Percentiles rank a stretch among this genome's conserved stretches.
Evolutionary conservation across 148 eudicot species (phyloP).

Genomic region (Pouteria glomerata): DNA sequence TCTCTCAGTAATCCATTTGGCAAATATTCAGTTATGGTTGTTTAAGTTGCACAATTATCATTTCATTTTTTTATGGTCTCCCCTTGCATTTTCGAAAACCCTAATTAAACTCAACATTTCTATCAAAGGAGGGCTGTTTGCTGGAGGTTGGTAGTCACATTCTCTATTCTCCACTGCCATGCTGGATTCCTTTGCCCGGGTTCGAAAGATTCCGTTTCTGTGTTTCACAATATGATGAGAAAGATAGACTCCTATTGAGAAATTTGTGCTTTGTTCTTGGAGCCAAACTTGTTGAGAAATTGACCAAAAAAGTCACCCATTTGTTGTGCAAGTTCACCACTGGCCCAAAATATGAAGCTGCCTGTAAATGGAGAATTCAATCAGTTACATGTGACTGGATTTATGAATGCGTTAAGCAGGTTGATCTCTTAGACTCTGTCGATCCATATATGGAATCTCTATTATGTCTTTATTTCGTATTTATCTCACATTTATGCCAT

Average conservation of each 20-base stretch:
- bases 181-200: slow-evolving; percentile 82
- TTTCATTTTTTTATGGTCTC: background rate
- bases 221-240: slow-evolving; percentile 77
- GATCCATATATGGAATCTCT: background rate
- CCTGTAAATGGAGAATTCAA: slow-evolving; percentile 67
- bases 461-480: slow-evolving; percentile 5
- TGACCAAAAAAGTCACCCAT: slow-evolving; percentile 75
- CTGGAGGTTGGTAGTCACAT: slow-evolving; percentile 79
- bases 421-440: slow-evolving; percentile 15
- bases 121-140: slow-evolving; percentile 61
- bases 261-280: slow-evolving; percentile 89
- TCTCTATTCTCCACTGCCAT: slow-evolving; percentile 89
- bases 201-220: slow-evolving; percentile 57
- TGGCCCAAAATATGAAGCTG: slow-evolving; percentile 81
- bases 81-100: background rate
- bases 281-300: slow-evolving; percentile 56
- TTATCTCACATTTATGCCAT: background rate
- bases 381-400: slow-evolving; percentile 79
- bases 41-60: background rate
- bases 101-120: slow-evolving; percentile 19
- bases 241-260: slow-evolving; percentile 69
- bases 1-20: no score
- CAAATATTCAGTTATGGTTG: no score
- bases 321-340: slow-evolving; percentile 69
- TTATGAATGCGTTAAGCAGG: slow-evolving; percentile 79